Evolutionary conservation across 805 yeast species (phyloP), one percentile per base, ranked within the genome.

Genomic region (Maudiozyma serrabonitensis): DNA sequence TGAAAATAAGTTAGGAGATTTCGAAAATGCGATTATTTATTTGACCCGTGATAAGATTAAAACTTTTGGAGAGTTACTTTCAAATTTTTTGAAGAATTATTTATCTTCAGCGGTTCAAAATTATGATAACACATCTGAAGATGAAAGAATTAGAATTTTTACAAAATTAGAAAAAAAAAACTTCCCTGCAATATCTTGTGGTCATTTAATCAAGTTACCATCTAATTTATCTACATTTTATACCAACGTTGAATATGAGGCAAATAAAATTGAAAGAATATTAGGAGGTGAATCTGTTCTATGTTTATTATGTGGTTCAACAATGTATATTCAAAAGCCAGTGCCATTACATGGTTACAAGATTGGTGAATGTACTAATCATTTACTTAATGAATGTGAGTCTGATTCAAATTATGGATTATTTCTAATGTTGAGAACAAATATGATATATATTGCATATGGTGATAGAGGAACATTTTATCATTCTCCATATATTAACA

Each of bases 401-500:
- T 47, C 54, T 12, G 52, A 43, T 6, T 52, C 61, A 6, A 49
- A 55, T 2, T 60, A 54, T 49, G 66, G 64, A 13, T 54, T 58
- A 18, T 63, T 64, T 49, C 51, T 65, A 16, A 43, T 65, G 47
- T 46, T 54, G 9, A 50, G 56, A 43, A 59, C 59, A 42, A 63
- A 62, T 46, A 50, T 76, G 46, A 49, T 64, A 11, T 61, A 60
- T 42, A 35, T 91, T 44, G 78, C 84, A 51, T 80, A 79, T 46
- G 84, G 82, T 7, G 82, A 84, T 37, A 52, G 67, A 49, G 99
- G 99, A 0, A 80, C 95, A 0, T 91, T 91, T 63, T 74, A 79
- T 52, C 81, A 80, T 34, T 84, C 95, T 2, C 98, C 98, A 0
- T 91, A 82, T 61, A 67, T 87, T 35, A 96, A 90, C 62, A 74